A percentile compares a stretch with the other conserved stretches of the same genome.
These are phyloP conservation scores for Grammothele lineata DNA, from an alignment of 768 basidiomycete species.

Conservation along the genomic window DNA sequence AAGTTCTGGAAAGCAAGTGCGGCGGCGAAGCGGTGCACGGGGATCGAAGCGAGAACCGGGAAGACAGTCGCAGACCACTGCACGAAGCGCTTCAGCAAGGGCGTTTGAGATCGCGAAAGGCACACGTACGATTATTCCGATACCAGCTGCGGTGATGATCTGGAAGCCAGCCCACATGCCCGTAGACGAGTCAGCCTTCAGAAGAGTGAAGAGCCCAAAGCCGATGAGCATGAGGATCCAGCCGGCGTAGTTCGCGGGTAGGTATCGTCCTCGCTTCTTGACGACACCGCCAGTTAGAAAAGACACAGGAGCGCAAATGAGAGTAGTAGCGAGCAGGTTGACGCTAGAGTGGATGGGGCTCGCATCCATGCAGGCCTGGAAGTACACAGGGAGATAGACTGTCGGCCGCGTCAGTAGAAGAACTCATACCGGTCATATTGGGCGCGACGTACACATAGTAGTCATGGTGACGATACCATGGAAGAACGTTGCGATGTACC, in stretches of 20 bases:
- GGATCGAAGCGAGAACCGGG: conserved; percentile 13
- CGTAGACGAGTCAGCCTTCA: conserved; percentile 19
- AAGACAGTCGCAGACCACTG: conserved; percentile 5
- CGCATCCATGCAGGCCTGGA: conserved; percentile 36
- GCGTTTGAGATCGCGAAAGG: neutral
- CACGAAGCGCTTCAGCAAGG: neutral
- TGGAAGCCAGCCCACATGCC: conserved; percentile 17
- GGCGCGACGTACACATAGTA: conserved; percentile 6
- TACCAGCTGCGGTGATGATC: conserved; percentile 24
- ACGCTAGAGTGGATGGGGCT: conserved; percentile 34
- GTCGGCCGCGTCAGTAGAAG: neutral
- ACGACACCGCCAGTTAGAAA: conserved; percentile 35
- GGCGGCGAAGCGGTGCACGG: conserved; percentile 26
- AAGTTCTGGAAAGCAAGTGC: conserved; percentile 29
- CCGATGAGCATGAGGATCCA: conserved; percentile 34
- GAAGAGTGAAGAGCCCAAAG: conserved; percentile 30
- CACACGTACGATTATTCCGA: conserved; percentile 20
- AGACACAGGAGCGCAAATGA: conserved; percentile 32
- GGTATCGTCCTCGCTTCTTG: conserved; percentile 32
- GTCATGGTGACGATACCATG: conserved; percentile 6
- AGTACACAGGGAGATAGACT: conserved; percentile 40
- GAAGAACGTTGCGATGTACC: conserved; percentile 7
- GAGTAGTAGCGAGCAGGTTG: conserved; percentile 27
- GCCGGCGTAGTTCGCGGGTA: conserved; percentile 29
- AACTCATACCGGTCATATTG: neutral